Conservation (phyloP, 352 stramenopile genomes). For the Globisporangium spiculum region DNA sequence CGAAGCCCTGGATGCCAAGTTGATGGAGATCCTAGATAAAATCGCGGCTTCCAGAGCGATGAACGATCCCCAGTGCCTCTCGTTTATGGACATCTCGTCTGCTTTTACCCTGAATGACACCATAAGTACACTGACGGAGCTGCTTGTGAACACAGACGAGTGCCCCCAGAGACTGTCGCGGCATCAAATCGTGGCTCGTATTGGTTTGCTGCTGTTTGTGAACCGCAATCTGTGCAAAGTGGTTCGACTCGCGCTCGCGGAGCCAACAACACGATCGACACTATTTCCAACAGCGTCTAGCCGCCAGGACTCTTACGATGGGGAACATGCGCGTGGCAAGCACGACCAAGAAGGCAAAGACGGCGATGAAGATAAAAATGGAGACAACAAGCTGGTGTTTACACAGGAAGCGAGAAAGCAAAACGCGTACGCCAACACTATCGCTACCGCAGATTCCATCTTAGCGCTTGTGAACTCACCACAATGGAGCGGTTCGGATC, state of each 20-base stretch:
- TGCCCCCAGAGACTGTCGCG: not conserved
- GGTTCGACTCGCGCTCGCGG: conserved; percentile 32
- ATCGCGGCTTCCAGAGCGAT: conserved; percentile 23
- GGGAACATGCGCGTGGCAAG: not conserved
- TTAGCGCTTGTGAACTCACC: conserved; percentile 25
- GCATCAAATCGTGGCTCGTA: conserved; percentile 22
- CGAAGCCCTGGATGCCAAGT: conserved; percentile 19
- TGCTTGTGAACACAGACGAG: not conserved
- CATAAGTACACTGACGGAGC: not conserved
- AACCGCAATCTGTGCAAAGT: conserved; percentile 44
- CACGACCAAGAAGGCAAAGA: not conserved
- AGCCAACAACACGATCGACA: conserved; percentile 5
- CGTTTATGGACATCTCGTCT: conserved; percentile 31
- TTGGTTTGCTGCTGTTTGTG: conserved; percentile 37
- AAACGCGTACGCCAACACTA: not conserved
- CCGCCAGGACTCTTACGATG: not conserved
- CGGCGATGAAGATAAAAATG: not conserved
- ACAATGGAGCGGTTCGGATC: conserved; percentile 24
- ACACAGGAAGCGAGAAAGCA: conserved; percentile 1
- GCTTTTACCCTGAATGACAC: conserved; percentile 21
- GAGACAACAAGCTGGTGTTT: not conserved
- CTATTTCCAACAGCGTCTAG: not conserved
- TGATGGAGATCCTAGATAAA: conserved; percentile 28
- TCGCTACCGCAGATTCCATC: conserved; percentile 10
- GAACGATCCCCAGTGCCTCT: conserved; percentile 20